Evolutionary conservation across 257 asterid genomes (phyloP), one percentile per base, ranked within the genome.

Genomic region (Lantana camara): DNA sequence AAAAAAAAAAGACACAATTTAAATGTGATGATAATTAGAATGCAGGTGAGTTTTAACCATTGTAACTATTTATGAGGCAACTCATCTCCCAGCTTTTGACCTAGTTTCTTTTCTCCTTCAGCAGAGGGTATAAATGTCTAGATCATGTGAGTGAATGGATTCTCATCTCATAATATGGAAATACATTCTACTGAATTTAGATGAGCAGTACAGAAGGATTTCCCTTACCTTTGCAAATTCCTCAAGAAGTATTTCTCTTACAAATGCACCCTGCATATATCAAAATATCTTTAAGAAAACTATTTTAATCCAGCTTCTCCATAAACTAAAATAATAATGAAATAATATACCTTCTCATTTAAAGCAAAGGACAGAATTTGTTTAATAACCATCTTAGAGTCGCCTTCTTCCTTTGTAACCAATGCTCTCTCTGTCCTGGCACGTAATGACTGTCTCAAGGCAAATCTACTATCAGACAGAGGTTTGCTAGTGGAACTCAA

Each of bases 171-270:
- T n/a, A 12, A 48, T 14, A 23, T 49, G 64, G 41, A 17, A 65
- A 30, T 30, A 61, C 17, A 46, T 40, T 23, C 32, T 27, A 63
- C 22, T 30, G 38, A 53, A 16, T 27, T 16, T 42, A 66, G 16
- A 10, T 5, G 30, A 52, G 72, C 23, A 16, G 34, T 29, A 27
- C 47, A 13, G 56, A 61, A 16, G 23, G 57, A 47, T 32, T 56
- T 57, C 47, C 42, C 64, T 70, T 79, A 93, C 98, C 98, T 93
- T 93, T 0, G 95, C 88, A 16, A 90, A 57, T 73, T 93, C 97
- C 8, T 87, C 91, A 57, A 89, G 88, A 56, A 93, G 81, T 71
- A 90, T 75, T 70, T 90, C 95, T 65, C 96, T 82, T 68, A 90
- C 80, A 72, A 85, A 93, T 71, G 90, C 84, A 63, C 88, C 94